Base-by-base conservation (phyloP, 2,329 filamentous ascomycete species). In the Diaporthe sp. region DNA sequence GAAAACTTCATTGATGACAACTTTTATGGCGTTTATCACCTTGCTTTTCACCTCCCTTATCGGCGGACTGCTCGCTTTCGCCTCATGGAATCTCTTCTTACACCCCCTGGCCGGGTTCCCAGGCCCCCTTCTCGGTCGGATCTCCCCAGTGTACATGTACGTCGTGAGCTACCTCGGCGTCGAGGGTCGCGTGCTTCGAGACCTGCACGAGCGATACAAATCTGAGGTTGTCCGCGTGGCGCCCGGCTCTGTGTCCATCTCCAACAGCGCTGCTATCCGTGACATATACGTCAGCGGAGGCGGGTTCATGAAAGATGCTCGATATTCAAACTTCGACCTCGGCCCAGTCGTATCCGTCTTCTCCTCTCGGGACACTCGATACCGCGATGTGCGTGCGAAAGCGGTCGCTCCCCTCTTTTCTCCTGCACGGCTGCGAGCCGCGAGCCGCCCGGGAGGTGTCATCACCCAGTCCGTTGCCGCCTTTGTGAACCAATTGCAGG, bases 121-220 rank as follows among this genome's bases (percentile, higher is more conserved):
- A 51, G 53, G 34, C 13, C 67, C 25, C 55, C 74, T 15, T 49
- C 75, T 25, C n/a, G 53, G 55, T 28, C 55, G 65, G 9, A 34
- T 55, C 44, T 73, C 53, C 31, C 67, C 73, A 57, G 39, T 75
- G 22, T 76, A 58, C 72, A 59, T 78, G 15, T 55, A 78, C 65
- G 57, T 37, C 15, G 17, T 49, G 7, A 49, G 75, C 68, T 78
- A 74, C 42, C 55, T 76, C 19, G 77, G 77, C 19, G 75, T 78
- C 51, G 77, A 78, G 61, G 73, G 73, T 25, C 72, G 68, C 8
- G 75, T 78, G 2, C 42, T 78, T 8, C 73, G 73, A 12, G 31
- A 77, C 44, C 69, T 73, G n/a, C 57, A 59, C 46, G 12, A 22
- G 15, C 46, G 34, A 7, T 59, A 59, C 25, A n/a, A 59, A 7